Percentiles rank a stretch among this genome's conserved stretches.
These are phyloP conservation scores for Lycium ferocissimum DNA, from an alignment of 257 asterid genomes.

Conservation along the genomic window DNA sequence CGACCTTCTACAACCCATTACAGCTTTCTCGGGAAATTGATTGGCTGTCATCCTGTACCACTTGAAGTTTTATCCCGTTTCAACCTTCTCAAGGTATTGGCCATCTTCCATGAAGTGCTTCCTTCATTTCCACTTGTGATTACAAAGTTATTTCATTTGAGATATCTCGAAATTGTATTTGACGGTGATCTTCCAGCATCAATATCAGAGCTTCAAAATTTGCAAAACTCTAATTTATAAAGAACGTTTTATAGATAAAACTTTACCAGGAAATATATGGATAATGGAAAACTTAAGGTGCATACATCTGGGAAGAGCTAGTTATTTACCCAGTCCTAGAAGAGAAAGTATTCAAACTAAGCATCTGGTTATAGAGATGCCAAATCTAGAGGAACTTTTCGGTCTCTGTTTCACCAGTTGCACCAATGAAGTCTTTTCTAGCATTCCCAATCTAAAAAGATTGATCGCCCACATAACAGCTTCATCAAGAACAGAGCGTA, in stretches of 20 bases:
- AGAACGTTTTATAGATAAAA: not conserved
- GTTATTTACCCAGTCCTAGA: not conserved
- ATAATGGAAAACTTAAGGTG: not conserved
- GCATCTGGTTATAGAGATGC: no score
- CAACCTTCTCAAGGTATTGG: not conserved
- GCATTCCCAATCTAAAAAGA: no score
- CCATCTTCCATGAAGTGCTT: not conserved
- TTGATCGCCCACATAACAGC: no score
- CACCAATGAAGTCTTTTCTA: no score
- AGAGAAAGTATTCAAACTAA: no score
- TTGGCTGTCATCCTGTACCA: not conserved
- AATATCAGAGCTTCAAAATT: not conserved
- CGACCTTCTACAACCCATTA: no score
- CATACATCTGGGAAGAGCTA: not conserved
- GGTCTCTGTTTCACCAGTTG: no score
- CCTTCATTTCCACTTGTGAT: not conserved
- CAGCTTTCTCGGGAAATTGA: no score
- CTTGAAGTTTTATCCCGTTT: not conserved
- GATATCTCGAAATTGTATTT: not conserved
- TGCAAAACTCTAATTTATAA: not conserved
- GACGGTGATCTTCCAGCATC: not conserved
- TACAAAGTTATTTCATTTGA: not conserved
- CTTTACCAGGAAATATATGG: not conserved
- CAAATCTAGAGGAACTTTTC: no score
- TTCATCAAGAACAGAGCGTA: no score